Percentiles rank a stretch among this genome's conserved stretches.
phyloP scores from a whole-genome alignment of 1,284 basidiomycete species.

The Athelia psychrophila region DNA sequence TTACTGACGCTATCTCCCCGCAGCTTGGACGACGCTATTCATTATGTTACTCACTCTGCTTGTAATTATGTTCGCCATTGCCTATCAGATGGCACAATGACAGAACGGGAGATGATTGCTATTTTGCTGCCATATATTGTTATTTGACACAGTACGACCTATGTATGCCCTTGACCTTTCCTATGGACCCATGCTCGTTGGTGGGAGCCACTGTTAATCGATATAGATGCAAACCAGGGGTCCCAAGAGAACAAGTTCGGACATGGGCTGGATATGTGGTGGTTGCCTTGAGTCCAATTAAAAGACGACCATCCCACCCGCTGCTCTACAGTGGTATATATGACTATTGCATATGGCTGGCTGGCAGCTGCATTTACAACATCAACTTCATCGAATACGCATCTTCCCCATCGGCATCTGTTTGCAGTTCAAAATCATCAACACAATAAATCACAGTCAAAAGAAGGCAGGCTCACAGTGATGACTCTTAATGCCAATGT shows the following conservation, averaged over 20 bases:
- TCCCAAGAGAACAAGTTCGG: too few relatives aligned
- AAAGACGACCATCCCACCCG: too few relatives aligned
- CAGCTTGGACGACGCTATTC: slow-evolving; percentile 39
- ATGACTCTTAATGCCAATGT: slow-evolving; percentile 83
- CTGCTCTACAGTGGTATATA: too few relatives aligned
- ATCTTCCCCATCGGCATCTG: slow-evolving; percentile 92
- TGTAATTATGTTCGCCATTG: slow-evolving; percentile 21
- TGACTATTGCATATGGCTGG: too few relatives aligned
- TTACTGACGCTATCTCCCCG: slow-evolving; percentile 4
- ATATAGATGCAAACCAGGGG: too few relatives aligned
- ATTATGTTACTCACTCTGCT: slow-evolving; percentile 15
- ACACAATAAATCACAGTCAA: slow-evolving; percentile 16
- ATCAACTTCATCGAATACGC: slow-evolving; percentile 85
- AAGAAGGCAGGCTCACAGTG: slow-evolving; percentile 63
- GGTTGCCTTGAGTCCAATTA: too few relatives aligned
- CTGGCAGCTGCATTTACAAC: slow-evolving; percentile 37
- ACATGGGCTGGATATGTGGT: too few relatives aligned
- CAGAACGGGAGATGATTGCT: neutral
- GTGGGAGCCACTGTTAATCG: too few relatives aligned
- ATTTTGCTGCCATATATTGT: neutral
- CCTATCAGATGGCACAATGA: slow-evolving; percentile 4
- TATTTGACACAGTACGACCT: neutral
- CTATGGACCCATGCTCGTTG: too few relatives aligned
- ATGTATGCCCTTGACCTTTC: too few relatives aligned
- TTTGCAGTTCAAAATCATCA: neutral